Evolutionary conservation across 1,284 basidiomycete genomes (phyloP).

Genomic region (Cutaneotrichosporon cutaneum): DNA sequence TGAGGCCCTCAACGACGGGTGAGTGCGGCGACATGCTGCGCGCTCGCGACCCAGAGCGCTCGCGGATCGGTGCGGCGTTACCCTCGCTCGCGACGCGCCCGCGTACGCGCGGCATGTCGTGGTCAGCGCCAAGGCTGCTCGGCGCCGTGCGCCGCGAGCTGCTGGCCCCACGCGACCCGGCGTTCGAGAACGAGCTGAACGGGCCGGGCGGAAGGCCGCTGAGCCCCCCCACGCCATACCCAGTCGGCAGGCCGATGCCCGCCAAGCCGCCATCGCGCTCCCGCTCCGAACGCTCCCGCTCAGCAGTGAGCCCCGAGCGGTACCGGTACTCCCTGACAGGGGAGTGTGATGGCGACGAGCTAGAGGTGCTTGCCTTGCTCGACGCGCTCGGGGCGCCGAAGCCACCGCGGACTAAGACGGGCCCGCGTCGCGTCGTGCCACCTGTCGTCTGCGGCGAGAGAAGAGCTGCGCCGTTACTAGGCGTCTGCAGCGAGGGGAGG

Average conservation of each 20-base stretch:
- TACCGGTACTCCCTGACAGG: slow-evolving; percentile 25
- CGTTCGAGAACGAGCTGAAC: neutral
- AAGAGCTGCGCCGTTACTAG: neutral
- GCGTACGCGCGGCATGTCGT: slow-evolving; percentile 5
- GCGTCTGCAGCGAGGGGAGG: neutral
- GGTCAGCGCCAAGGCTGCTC: slow-evolving; percentile 12
- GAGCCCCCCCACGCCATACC: neutral
- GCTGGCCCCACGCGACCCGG: neutral
- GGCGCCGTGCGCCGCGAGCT: slow-evolving; percentile 14
- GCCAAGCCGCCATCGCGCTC: neutral
- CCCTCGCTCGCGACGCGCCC: slow-evolving; percentile 6
- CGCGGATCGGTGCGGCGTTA: neutral
- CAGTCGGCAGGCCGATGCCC: neutral
- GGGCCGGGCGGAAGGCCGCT: slow-evolving; percentile 3
- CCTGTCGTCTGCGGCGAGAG: slow-evolving; percentile 43
- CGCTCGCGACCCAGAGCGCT: neutral
- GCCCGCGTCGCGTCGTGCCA: slow-evolving; percentile 35
- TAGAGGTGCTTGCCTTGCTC: slow-evolving; percentile 18
- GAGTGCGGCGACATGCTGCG: slow-evolving; percentile 6
- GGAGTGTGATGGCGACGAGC: slow-evolving; percentile 28
- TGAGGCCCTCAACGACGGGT: slow-evolving; percentile 14
- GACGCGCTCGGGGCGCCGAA: slow-evolving; percentile 31
- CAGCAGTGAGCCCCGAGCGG: slow-evolving; percentile 8
- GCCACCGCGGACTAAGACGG: slow-evolving; percentile 51
- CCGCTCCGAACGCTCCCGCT: slow-evolving; percentile 10